Evolutionary conservation across 352 stramenopile genomes (phyloP).

Genomic region (Phytophthora hibernalis): DNA sequence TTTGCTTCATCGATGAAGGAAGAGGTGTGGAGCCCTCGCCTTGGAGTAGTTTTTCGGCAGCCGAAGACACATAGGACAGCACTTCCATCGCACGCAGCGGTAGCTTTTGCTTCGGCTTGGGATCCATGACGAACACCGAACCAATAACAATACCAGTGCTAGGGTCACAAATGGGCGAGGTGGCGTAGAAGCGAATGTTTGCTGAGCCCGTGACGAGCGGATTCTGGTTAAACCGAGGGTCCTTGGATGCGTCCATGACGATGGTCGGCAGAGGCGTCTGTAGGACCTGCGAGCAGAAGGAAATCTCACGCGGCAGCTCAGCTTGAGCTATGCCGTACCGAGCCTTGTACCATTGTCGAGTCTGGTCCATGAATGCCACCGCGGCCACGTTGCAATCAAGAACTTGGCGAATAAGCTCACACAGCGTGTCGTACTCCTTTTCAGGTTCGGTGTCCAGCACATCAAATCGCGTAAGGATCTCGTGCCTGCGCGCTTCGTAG

Average conservation of each 20-base stretch:
- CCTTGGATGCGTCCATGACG: slow-evolving; percentile 83
- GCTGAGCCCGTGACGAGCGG: slow-evolving; percentile 88
- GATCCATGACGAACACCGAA: slow-evolving; percentile 87
- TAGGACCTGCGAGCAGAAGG: slow-evolving; percentile 71
- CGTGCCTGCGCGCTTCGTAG: slow-evolving; percentile 50
- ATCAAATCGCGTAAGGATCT: slow-evolving; percentile 53
- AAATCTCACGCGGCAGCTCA: slow-evolving; percentile 64
- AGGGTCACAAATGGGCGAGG: slow-evolving; percentile 70
- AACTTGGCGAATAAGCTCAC: slow-evolving; percentile 66
- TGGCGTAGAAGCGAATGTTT: slow-evolving; percentile 94
- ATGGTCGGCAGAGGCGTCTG: slow-evolving; percentile 60
- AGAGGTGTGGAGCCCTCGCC: slow-evolving; percentile 16
- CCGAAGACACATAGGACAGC: slow-evolving; percentile 65
- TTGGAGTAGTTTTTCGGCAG: slow-evolving; percentile 61
- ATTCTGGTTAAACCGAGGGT: slow-evolving; percentile 88
- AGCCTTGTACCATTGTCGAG: slow-evolving; percentile 77
- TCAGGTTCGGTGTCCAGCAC: slow-evolving; percentile 53
- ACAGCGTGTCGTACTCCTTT: slow-evolving; percentile 80
- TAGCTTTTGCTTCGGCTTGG: slow-evolving; percentile 54
- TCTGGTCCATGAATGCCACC: slow-evolving; percentile 69
- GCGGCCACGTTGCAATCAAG: slow-evolving; percentile 69
- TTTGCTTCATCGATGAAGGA: slow-evolving; percentile 29
- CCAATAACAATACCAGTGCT: slow-evolving; percentile 65
- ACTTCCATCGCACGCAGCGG: slow-evolving; percentile 68
- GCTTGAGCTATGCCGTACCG: slow-evolving; percentile 72